Evolutionary conservation across 257 asterid species (phyloP), one percentile per base, ranked within the genome.

Genomic region (Orobanche coerulescens): DNA sequence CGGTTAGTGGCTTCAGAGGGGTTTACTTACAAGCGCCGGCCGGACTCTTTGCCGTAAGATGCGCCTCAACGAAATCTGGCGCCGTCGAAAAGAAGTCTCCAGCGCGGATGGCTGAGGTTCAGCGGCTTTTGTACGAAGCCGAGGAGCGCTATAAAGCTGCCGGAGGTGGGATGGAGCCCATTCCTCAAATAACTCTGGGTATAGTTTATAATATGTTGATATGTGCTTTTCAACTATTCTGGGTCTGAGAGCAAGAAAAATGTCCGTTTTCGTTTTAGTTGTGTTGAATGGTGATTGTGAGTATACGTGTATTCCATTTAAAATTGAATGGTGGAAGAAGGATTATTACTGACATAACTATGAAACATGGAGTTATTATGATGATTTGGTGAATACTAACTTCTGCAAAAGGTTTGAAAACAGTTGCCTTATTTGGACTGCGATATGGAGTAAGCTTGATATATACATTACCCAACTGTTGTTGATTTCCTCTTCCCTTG

Each of bases 171-270:
- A 62, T 69, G 56, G 86, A 82, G 73, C 88, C 91, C 26, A 79
- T 83, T 34, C 96, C 98, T 16, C 83, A 72, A 75, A 79, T 92
- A 66, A 70, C 81, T 15, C 73, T 88, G 2, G 96, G 96, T 88
- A 81, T 61, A 36, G 12, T n/a, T 49, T 1, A 37, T n/a, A 5
- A 40, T 40, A n/a, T 0, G 16, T 40, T 11, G 47, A 39, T 40
- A 40, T 43, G 11, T 15, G 23, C 23, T n/a, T 25, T 15, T 15
- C 9, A 54, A 30, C 31, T 46, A 19, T 43, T 42, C 22, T 34
- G 5, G 11, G 36, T 42, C 22, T 34, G 5, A 6, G 36, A 48
- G 49, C 20, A 42, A 22, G 40, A 20, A 4, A 20, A 51, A 40
- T 16, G 34, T 8, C 2, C 3, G 11, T 44, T 54, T 44, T 7